phyloP scores from a whole-genome alignment of 306 rosid species.

The Dalbergia cochinchinensis region DNA sequence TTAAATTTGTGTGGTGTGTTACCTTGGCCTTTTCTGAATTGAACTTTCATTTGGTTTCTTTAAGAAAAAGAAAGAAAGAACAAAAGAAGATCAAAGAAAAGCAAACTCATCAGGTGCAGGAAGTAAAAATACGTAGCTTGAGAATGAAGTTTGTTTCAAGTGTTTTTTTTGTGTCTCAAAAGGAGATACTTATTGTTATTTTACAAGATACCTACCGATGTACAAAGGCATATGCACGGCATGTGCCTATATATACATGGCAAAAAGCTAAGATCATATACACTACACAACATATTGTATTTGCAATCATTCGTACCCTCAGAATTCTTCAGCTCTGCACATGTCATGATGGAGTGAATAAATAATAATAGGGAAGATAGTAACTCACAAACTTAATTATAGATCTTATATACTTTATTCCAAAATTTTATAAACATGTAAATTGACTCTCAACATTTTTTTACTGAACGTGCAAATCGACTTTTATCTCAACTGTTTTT shows the following conservation, averaged over 20 bases:
- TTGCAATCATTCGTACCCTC: slow-evolving; percentile 18
- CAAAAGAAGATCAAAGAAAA: slow-evolving; percentile 49
- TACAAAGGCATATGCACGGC: slow-evolving; percentile 37
- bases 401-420: too few species aligned
- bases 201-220: slow-evolving; percentile 47
- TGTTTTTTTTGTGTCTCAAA: slow-evolving; percentile 50
- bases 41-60: slow-evolving; percentile 56
- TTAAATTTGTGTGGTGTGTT: slow-evolving; percentile 43
- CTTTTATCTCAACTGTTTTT: too few species aligned
- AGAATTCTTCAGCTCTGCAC: slow-evolving; percentile 32
- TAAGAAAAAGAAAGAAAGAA: slow-evolving; percentile 57
- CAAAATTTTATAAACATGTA: too few species aligned
- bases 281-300: slow-evolving; percentile 26
- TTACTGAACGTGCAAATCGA: too few species aligned
- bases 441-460: too few species aligned
- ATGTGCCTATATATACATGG: slow-evolving; percentile 37
- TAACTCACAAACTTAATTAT: too few species aligned
- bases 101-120: slow-evolving; percentile 46
- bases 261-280: slow-evolving; percentile 23
- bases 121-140: slow-evolving; percentile 71
- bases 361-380: too few species aligned
- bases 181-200: slow-evolving; percentile 56
- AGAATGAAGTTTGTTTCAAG: slow-evolving; percentile 64
- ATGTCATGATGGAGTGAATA: slow-evolving; percentile 33
- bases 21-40: slow-evolving; percentile 57